phyloP scores from a whole-genome alignment of 2,329 filamentous ascomycete genomes.

The Scedosporium apiospermum region DNA sequence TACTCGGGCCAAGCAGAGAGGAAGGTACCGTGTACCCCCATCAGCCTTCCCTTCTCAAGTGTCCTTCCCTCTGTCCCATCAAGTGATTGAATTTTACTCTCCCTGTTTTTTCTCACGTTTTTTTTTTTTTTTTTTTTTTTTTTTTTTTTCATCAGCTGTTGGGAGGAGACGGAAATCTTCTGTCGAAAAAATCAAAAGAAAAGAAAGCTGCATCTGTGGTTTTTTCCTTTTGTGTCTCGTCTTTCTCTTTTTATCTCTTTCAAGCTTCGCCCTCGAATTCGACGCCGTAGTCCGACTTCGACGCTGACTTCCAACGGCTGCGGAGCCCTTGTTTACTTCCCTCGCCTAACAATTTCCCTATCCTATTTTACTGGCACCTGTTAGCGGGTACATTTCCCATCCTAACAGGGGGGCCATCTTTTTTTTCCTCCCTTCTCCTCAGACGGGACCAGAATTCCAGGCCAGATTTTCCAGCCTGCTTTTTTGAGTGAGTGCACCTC shows the following conservation, averaged over 20 bases:
- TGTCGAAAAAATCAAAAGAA: not conserved
- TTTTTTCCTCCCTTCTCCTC: not conserved
- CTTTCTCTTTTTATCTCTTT: not conserved
- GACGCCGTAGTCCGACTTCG: too few species aligned
- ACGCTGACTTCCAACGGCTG: not conserved
- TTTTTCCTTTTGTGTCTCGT: not conserved
- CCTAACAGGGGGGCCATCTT: not conserved
- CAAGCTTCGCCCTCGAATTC: too few species aligned
- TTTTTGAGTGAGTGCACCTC: not conserved
- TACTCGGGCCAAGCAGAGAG: not conserved
- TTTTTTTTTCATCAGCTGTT: not conserved
- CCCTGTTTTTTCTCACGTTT: not conserved
- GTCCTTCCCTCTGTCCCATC: not conserved
- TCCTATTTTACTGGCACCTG: not conserved
- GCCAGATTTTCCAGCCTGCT: not conserved
- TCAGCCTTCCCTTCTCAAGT: not conserved
- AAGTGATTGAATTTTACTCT: not conserved
- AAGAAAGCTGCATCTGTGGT: not conserved
- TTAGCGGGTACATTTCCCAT: not conserved
- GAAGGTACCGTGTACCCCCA: not conserved
- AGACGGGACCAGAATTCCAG: not conserved
- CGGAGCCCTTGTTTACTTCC: not conserved
- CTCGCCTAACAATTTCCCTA: not conserved
- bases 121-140: not conserved
- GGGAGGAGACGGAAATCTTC: not conserved